A percentile compares a stretch with the other conserved stretches of the same genome.
Conservation (phyloP, 1,139 yeast genomes). For the Geotrichum candidum region DNA sequence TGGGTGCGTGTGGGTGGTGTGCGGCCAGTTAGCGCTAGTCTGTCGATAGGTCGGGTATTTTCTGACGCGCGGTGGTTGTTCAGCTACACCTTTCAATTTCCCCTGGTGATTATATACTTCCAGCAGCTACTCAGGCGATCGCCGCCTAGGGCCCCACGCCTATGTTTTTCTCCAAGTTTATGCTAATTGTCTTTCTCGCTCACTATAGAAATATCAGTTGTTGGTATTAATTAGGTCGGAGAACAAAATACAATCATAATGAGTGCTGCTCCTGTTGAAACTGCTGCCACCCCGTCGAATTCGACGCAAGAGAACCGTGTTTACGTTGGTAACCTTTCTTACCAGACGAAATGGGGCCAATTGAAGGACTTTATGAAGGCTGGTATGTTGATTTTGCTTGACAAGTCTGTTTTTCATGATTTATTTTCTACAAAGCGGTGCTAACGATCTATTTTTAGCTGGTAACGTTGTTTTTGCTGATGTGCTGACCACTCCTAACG, state of each 20-base stretch:
- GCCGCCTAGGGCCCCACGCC: background rate
- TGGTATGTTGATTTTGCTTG: slow-evolving; percentile 28
- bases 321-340: slow-evolving; percentile 57
- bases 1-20: background rate
- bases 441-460: slow-evolving; percentile 30
- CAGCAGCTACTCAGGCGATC: background rate
- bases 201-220: background rate
- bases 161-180: background rate
- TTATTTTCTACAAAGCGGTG: background rate
- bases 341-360: slow-evolving; percentile 54
- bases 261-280: slow-evolving; percentile 7
- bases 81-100: background rate
- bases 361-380: slow-evolving; percentile 58
- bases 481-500: slow-evolving; percentile 72
- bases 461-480: slow-evolving; percentile 83
- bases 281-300: slow-evolving; percentile 1
- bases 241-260: background rate
- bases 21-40: background rate
- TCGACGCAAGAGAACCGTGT: slow-evolving; percentile 37
- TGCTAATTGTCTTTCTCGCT: background rate
- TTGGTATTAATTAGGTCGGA: background rate
- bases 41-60: background rate
- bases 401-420: background rate
- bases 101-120: background rate
- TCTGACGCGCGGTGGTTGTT: background rate